These are phyloP conservation scores for Suillus paluster DNA, from an alignment of 768 basidiomycete species.

Conservation along the genomic window DNA sequence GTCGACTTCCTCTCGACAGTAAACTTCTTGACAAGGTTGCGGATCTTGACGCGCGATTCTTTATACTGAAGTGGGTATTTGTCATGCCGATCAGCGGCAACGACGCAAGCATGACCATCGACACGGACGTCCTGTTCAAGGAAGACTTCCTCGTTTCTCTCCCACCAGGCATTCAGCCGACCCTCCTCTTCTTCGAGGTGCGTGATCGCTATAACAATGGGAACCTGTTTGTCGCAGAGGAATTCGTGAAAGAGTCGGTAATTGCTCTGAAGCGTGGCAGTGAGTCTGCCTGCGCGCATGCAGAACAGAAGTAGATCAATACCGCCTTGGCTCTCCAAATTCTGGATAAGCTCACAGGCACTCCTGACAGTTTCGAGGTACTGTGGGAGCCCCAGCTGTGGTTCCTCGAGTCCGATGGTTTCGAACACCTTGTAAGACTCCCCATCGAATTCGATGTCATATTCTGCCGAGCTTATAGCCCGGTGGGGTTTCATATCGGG, in stretches of 20 bases:
- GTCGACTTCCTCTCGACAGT: slow-evolving; percentile 27
- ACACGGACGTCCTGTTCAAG: slow-evolving; percentile 30
- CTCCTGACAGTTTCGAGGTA: slow-evolving; percentile 32
- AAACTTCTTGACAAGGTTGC: slow-evolving; percentile 21
- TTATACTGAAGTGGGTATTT: slow-evolving; percentile 13
- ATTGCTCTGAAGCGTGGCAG: slow-evolving; percentile 39
- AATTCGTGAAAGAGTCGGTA: slow-evolving; percentile 43
- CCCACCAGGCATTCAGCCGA: slow-evolving; percentile 44
- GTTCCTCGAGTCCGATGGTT: slow-evolving; percentile 40
- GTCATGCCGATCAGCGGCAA: slow-evolving; percentile 31
- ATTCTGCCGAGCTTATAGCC: slow-evolving; percentile 38
- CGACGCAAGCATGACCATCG: slow-evolving; percentile 45
- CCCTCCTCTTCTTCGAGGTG: slow-evolving; percentile 39
- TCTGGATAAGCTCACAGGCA: slow-evolving; percentile 37
- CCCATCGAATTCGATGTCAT: slow-evolving; percentile 29
- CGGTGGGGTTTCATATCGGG: slow-evolving; percentile 34
- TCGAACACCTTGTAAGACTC: slow-evolving; percentile 33
- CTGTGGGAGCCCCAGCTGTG: slow-evolving; percentile 26
- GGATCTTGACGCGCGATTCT: slow-evolving; percentile 34
- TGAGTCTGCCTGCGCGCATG: slow-evolving; percentile 44
- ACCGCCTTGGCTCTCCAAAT: slow-evolving; percentile 37
- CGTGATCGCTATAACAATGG: slow-evolving; percentile 43
- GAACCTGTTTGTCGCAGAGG: slow-evolving; percentile 43
- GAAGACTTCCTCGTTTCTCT: slow-evolving; percentile 36
- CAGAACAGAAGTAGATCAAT: slow-evolving; percentile 45